Base-by-base conservation (phyloP, 164 flowering plant genomes). In the Macadamia tetraphylla region DNA sequence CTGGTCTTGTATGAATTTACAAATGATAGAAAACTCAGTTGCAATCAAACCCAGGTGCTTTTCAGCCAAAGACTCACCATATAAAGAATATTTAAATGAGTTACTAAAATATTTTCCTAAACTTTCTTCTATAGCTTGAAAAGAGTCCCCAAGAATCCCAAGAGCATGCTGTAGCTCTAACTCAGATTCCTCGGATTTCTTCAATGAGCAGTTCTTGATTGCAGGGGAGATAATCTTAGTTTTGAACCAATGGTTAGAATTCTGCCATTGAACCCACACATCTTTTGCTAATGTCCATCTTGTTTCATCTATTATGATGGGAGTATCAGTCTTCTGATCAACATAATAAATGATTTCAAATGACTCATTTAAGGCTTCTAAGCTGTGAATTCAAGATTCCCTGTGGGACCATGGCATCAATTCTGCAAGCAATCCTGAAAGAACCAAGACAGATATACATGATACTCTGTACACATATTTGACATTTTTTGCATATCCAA, bases 271-370 rank as follows among this genome's bases (percentile, higher is more conserved):
- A 17, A 23, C 56, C 71, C 64, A 62, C 15, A 53, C 51, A 61
- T 51, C 65, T 40, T 61, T 32, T 3, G 66, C 60, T 7, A 61
- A 32, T 58, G 31, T 69, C 17, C 65, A 69, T 62, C 6, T 69
- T n/a, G 11, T 18, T 35, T 52, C 62, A 52, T 55, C 62, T 6
- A 11, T 6, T 9, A 18, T 17, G 60, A 30, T 52, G 1, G 10
- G 1, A 4, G 59, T 14, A n/a, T 53, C 3, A 2, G 40, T 53
- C 12, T 52, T 61, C 6, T 6, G 15, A 29, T 69, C 32, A 12
- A 69, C 18, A 40, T 62, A 69, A 6, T 53, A 17, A 62, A 69
- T 55, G 53, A 23, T 62, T 51, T 69, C 71, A 42, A 60, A 62
- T 9, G 29, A 49, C 42, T 69, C 71, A 23, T 23, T 23, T 23